Evolutionary conservation across 2,329 filamentous ascomycete genomes (phyloP), one percentile per base, ranked within the genome.

Genomic region (Simplicillium aogashimaense): DNA sequence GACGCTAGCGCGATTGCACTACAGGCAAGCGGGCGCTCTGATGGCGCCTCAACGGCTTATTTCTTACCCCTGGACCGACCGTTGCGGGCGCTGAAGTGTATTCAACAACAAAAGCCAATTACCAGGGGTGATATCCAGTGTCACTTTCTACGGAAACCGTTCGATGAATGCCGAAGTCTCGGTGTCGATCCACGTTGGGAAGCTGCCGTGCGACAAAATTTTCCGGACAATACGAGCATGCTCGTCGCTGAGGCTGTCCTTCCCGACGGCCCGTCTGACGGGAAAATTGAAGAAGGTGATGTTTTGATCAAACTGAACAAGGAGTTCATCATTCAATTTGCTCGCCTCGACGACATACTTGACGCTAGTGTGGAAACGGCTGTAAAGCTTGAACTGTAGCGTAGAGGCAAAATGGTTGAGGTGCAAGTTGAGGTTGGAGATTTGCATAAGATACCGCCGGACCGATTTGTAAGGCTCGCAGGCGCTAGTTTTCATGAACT

Each of bases 11-110:
- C 20, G 9, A 25, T 25, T 25, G 20, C 20, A 92, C 66, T 98
- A 36, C 92, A 98, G 63, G 92, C 92, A 35, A 92, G 92, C 46
- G 92, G 92, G 35, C 78, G 92, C 60, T 84, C 86, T 28, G 92
- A 98, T 57, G 90, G 90, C 45, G 92, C 92, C 35, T 90, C 92
- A 11, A 98, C 92, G 14, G 92, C 97, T 60, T 98, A 97, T 61
- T 97, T 98, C 63, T 69, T 98, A 25, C 20, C 20, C 9, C 20
- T 25, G 7, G 89, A 97, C 58, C 82, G 92, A 42, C 90, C 92
- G 1, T 64, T 89, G 34, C 79, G 92, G 47, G 90, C 92, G 2
- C 70, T 98, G 39, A 76, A 87, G 55, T 94, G 88, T 54, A 81
- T 98, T 41, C 86, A 83, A 56, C 72, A 81, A 47, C 81, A 78